Evolutionary conservation across 2,329 filamentous ascomycete genomes (phyloP).

Genomic region (Neofusicoccum kwambonambiense): DNA sequence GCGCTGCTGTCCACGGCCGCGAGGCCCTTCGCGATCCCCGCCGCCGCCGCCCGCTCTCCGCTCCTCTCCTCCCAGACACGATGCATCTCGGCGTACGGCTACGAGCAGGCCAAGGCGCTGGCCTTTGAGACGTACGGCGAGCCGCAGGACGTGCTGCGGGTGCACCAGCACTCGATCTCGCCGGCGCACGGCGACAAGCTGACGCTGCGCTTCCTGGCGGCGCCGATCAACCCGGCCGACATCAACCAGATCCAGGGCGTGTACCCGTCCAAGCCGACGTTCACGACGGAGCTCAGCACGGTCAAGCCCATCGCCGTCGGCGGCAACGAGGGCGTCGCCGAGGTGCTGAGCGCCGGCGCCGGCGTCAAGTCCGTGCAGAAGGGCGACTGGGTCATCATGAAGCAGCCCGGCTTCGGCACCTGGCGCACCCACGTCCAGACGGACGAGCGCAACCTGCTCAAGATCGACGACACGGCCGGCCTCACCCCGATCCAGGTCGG

Average conservation of each 20-base stretch:
- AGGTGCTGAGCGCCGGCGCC: slow-evolving; percentile 72
- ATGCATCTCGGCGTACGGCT: slow-evolving; percentile 65
- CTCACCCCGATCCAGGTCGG: slow-evolving; percentile 76
- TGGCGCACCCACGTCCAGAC: slow-evolving; percentile 89
- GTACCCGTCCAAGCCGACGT: slow-evolving; percentile 81
- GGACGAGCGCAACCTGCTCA: slow-evolving; percentile 58
- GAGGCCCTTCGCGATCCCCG: slow-evolving; percentile 26
- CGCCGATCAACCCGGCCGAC: slow-evolving; percentile 94
- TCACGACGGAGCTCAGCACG: slow-evolving; percentile 75
- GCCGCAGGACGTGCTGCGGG: slow-evolving; percentile 65
- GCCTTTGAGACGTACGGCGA: slow-evolving; percentile 74
- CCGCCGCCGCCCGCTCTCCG: slow-evolving; percentile 7
- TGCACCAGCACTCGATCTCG: slow-evolving; percentile 75
- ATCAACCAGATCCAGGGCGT: slow-evolving; percentile 98
- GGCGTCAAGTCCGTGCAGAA: slow-evolving; percentile 61
- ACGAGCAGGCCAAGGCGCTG: slow-evolving; percentile 81
- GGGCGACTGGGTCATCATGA: slow-evolving; percentile 95
- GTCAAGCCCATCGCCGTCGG: slow-evolving; percentile 71
- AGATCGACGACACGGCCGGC: slow-evolving; percentile 67
- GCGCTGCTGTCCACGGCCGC: slow-evolving; percentile 7
- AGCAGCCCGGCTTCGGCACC: slow-evolving; percentile 78
- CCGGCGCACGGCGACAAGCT: slow-evolving; percentile 68
- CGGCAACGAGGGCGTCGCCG: slow-evolving; percentile 91
- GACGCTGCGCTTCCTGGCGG: slow-evolving; percentile 82
- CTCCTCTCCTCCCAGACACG: slow-evolving; percentile 33